A percentile compares a stretch with the other conserved stretches of the same genome.
phyloP scores from a whole-genome alignment of 768 basidiomycete species.

The Tulasnella calospora region DNA sequence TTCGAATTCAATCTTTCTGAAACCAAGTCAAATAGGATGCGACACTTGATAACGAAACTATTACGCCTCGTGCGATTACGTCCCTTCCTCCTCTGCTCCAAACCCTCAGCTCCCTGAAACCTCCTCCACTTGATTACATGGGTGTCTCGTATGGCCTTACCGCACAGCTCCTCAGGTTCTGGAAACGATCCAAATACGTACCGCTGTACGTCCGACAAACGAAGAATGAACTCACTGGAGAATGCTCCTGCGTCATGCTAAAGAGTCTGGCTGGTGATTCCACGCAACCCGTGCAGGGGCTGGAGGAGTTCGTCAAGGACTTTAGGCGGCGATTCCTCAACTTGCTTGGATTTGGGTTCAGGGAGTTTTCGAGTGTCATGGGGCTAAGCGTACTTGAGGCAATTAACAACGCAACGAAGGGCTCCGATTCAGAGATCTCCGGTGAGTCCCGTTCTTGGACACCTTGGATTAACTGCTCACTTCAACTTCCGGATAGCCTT shows the following conservation, averaged over 20 bases:
- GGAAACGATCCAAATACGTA: slow-evolving; percentile 89
- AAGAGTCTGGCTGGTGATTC: slow-evolving; percentile 65
- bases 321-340: slow-evolving; percentile 87
- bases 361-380: slow-evolving; percentile 84
- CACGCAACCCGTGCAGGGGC: slow-evolving; percentile 61
- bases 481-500: slow-evolving; percentile 40
- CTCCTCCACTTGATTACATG: slow-evolving; percentile 86
- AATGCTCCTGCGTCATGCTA: slow-evolving; percentile 95
- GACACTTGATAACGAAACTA: slow-evolving; percentile 70
- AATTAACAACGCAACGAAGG: slow-evolving; percentile 50
- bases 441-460: neutral
- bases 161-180: slow-evolving; percentile 81
- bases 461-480: neutral
- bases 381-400: slow-evolving; percentile 87
- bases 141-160: slow-evolving; percentile 97
- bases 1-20: neutral
- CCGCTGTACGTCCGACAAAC: slow-evolving; percentile 94
- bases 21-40: slow-evolving; percentile 38
- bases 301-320: slow-evolving; percentile 81
- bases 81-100: slow-evolving; percentile 92
- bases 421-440: neutral
- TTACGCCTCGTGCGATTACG: slow-evolving; percentile 61
- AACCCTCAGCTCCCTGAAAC: slow-evolving; percentile 81
- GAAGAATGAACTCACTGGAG: slow-evolving; percentile 89
- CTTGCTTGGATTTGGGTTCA: slow-evolving; percentile 88